Evolutionary conservation across 768 basidiomycete genomes (phyloP), one percentile per base, ranked within the genome.

Genomic region (Phlebiopsis gigantea): DNA sequence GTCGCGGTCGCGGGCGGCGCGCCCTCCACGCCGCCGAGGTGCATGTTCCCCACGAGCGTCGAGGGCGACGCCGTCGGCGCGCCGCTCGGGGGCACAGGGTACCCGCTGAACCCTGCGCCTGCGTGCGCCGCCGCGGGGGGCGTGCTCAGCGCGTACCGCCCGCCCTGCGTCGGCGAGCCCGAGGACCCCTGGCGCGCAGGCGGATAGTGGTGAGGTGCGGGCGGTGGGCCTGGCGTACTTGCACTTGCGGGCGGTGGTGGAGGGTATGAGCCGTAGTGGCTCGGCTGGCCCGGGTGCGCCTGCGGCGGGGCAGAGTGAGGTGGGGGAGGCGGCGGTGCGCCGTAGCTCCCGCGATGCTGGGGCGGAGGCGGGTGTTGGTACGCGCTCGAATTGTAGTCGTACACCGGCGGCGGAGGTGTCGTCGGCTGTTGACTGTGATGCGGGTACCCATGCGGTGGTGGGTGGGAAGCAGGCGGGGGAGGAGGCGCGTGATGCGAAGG

Each of bases 61-160:
- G 43, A 39, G 34, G 34, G 9, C 17, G 34, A 39, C 9, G 34
- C 34, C 19, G 44, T 7, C 10, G 44, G 22, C 46, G 46, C 46
- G 21, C 30, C n/a, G 46, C 39, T 50, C 3, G 60, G 63, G 46
- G 62, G 61, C 15, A 58, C 61, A 46, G 64, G 66, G 61, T 68
- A 66, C 56, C 57, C 61, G 59, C 59, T 64, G 61, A 63, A 64
- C 14, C 63, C 63, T 29, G 59, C 57, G 42, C 57, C 61, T 51
- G 57, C 55, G 49, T 63, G 63, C 48, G 57, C 62, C n/a, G 19
- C 62, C 61, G 46, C 58, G 14, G 63, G 63, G 15, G 67, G 65
- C 39, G 64, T 60, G 62, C 65, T 64, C 24, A 66, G 64, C 63
- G 63, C 64, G 58, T 65, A 66, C 41, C 62, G 62, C 41, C 56